Base-by-base conservation (phyloP, 495 filamentous ascomycete species). In the Xylaria cubensis region DNA sequence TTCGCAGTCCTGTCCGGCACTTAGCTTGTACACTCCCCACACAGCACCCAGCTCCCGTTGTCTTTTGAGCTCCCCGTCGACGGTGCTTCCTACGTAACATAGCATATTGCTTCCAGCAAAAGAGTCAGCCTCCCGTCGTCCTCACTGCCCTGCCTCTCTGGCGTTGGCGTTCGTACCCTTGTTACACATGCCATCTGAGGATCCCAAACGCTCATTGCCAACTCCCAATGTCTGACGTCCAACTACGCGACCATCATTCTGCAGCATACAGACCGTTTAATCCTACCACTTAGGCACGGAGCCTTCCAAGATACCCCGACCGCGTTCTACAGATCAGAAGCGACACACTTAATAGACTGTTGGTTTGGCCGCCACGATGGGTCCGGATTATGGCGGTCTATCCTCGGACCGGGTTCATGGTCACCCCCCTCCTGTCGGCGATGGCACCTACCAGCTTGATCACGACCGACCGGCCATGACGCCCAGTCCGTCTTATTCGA, bases 381-480 rank as follows among this genome's bases (percentile, higher is more conserved):
- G 73, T 75, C 77, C 78, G 55, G 78, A 80, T 69, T 79, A 80
- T 70, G 78, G 77, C 75, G 77, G 75, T 74, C 75, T 79, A 61
- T 46, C 75, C 72, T 74, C 74, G 67, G 78, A 80, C 72, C 78
- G 75, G 61, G 72, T 77, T 68, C 78, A 80, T 64, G 75, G 77
- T 42, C 78, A 79, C 46, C 77, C 78, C 53, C 68, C 75, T 53
- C 71, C 72, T 55, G 71, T 75, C 69, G 73, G 72, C 72, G 76
- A 74, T 7, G 26, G 68, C 34, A 71, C 61, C 61, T 80, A 82
- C 66, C 79, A 79, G 59, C 76, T 78, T 51, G 81, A 84, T 15
- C 77, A 79, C 48, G 82, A 84, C 26, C 74, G 77, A 64, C 62
- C 74, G n/a, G 79, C 74, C 69, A 76, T 81, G 64, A 80, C 81